Conservation (phyloP, 2,329 filamentous ascomycete species). For the Aspergillus caelatus region DNA sequence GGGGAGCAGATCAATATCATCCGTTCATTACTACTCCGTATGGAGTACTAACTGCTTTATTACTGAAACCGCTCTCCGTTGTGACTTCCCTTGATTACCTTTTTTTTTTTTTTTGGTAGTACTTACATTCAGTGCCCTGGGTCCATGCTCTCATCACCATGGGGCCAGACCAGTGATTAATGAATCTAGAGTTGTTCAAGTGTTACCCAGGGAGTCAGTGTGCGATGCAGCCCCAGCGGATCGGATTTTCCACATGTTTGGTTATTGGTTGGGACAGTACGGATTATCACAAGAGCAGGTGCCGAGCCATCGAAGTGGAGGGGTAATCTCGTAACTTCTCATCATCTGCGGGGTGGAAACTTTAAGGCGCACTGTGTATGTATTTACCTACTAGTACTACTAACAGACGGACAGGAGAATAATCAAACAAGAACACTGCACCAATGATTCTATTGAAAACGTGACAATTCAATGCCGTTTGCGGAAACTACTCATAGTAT, state of each 20-base stretch:
- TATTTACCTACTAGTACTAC: no score
- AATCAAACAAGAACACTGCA: no score
- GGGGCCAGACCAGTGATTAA: neutral
- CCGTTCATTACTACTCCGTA: no score
- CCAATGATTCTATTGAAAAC: neutral
- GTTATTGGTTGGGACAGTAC: slow-evolving; percentile 2
- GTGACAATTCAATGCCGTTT: slow-evolving; percentile 1
- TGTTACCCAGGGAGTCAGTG: neutral
- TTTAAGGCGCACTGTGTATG: neutral
- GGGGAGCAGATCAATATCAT: no score
- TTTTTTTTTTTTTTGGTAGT: neutral
- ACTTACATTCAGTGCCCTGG: neutral
- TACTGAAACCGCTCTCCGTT: neutral
- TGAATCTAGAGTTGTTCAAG: neutral
- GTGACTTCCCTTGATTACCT: neutral
- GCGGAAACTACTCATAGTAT: neutral
- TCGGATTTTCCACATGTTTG: neutral
- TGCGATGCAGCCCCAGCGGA: neutral
- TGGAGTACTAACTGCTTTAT: neutral
- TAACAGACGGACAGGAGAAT: no score
- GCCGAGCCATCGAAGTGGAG: slow-evolving; percentile 17
- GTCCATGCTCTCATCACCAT: neutral
- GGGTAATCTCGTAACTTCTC: slow-evolving; percentile 11
- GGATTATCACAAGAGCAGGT: slow-evolving; percentile 16
- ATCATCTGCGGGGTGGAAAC: slow-evolving; percentile 14